Evolutionary conservation across 164 flowering plant species (phyloP).

Genomic region (Macadamia integrifolia): DNA sequence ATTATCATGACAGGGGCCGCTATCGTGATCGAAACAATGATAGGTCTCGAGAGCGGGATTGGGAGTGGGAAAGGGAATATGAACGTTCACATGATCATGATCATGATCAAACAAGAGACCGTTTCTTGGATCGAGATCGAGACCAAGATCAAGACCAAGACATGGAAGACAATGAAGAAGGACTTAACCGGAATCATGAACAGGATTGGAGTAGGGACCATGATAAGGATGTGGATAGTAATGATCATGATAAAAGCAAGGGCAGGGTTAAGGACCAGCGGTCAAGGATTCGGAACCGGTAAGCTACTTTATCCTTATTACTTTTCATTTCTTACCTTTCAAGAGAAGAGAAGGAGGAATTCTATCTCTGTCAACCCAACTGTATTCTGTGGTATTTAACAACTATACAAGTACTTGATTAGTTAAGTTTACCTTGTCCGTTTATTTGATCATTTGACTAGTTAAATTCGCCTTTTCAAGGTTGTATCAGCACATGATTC

Average conservation of each 20-base stretch:
- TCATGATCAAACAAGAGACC: slow-evolving; percentile 39
- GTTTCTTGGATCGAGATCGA: slow-evolving; percentile 35
- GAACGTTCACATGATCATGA: slow-evolving; percentile 24
- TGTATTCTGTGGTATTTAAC: neutral
- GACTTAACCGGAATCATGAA: slow-evolving; percentile 25
- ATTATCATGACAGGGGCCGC: slow-evolving; percentile 39
- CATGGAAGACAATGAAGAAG: slow-evolving; percentile 34
- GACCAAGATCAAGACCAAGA: slow-evolving; percentile 10
- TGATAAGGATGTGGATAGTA: slow-evolving; percentile 34
- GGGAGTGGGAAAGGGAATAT: slow-evolving; percentile 31
- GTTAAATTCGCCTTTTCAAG: no score
- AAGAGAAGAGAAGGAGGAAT: neutral
- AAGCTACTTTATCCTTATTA: slow-evolving; percentile 4
- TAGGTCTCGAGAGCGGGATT: slow-evolving; percentile 45
- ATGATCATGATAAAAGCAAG: slow-evolving; percentile 26
- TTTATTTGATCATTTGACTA: neutral
- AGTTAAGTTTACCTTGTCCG: no score
- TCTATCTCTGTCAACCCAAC: neutral
- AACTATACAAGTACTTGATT: neutral
- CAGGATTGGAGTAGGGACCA: slow-evolving; percentile 32
- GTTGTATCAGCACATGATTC: no score
- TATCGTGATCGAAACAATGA: slow-evolving; percentile 38
- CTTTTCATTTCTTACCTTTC: neutral
- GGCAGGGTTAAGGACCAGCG: slow-evolving; percentile 38
- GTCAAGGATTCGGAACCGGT: slow-evolving; percentile 41